Evolutionary conservation across 2,329 filamentous ascomycete genomes (phyloP), one percentile per base, ranked within the genome.

Genomic region (Thyridium curvatum): DNA sequence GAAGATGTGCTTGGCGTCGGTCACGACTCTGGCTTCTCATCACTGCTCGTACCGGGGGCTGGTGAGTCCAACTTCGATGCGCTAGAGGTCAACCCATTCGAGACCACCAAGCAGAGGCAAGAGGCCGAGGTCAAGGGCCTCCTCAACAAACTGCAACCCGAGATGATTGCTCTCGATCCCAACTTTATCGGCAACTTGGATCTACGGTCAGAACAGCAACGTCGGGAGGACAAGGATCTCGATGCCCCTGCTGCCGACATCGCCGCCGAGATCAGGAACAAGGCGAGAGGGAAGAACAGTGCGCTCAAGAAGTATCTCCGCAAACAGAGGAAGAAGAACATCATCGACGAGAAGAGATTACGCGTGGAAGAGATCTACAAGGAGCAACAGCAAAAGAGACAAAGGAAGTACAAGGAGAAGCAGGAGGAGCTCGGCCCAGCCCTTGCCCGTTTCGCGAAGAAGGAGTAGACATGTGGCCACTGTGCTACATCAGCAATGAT

Each of bases 21-120:
- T 3, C 91, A 97, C 66, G 76, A 86, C 55, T 70, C 82, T 43
- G 93, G 93, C 12, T 97, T 97, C 66, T 86, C 84, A 13, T 93
- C 84, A 40, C 79, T 96, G 55, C 79, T 98, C 50, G 80, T 97
- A 2, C 93, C 93, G 8, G 93, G 93, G 35, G 86, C 91, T n/a
- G 93, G 93, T 45, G 93, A 98, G 62, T 82, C 93, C 58, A 97
- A 97, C 74, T 96, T 86, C 59, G 93, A 98, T 60, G 86, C 89
- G 3, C 71, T 96, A 39, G 93, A 98, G 62, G 73, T 82, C 51
- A 98, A 98, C 69, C 93, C 93, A 28, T 97, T 91, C 74, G 93
- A 97, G 66, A 95, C 84, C 38, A 75, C 72, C 54, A 94, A 93
- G 66, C 90, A 97, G 66, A 79, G 93, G 53, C 90, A 94, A 62